Conservation (phyloP, 169 alveolate genomes). For the Theileria equi region DNA sequence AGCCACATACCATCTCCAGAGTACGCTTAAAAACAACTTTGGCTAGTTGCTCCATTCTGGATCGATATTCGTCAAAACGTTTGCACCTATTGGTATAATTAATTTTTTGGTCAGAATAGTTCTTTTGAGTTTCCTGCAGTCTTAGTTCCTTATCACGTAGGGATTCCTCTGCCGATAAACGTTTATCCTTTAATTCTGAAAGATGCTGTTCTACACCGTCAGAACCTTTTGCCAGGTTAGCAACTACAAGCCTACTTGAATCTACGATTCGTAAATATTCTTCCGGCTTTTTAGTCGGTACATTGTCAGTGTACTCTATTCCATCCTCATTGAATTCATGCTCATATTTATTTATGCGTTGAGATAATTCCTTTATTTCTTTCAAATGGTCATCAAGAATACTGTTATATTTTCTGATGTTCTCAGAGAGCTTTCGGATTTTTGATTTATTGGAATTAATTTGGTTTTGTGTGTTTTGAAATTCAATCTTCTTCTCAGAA, state of each 20-base stretch:
- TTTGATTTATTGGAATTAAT: conserved; percentile 25
- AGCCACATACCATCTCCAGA: conserved; percentile 56
- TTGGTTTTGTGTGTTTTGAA: conserved; percentile 12
- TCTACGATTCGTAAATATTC: conserved; percentile 36
- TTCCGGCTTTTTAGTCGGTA: conserved; percentile 50
- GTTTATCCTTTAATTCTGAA: conserved; percentile 13
- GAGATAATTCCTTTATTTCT: conserved; percentile 17
- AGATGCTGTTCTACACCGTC: conserved; percentile 34
- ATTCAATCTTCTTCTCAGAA: conserved; percentile 10
- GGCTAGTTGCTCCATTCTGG: conserved; percentile 35
- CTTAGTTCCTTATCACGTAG: conserved; percentile 34
- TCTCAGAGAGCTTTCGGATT: conserved; percentile 24
- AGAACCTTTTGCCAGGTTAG: conserved; percentile 36
- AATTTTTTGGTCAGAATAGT: conserved; percentile 37
- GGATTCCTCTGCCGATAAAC: conserved; percentile 18
- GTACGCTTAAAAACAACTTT: conserved; percentile 42
- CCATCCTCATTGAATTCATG: conserved; percentile 43
- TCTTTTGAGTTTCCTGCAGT: conserved; percentile 41
- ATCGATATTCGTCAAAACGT: conserved; percentile 46
- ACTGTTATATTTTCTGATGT: conserved; percentile 23
- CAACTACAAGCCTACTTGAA: conserved; percentile 38
- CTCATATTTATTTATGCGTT: conserved; percentile 16
- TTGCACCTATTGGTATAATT: conserved; percentile 42
- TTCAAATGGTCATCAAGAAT: conserved; percentile 27
- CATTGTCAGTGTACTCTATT: conserved; percentile 28